Evolutionary conservation across 1,284 basidiomycete genomes (phyloP).

Genomic region (Xanthoconium separans): DNA sequence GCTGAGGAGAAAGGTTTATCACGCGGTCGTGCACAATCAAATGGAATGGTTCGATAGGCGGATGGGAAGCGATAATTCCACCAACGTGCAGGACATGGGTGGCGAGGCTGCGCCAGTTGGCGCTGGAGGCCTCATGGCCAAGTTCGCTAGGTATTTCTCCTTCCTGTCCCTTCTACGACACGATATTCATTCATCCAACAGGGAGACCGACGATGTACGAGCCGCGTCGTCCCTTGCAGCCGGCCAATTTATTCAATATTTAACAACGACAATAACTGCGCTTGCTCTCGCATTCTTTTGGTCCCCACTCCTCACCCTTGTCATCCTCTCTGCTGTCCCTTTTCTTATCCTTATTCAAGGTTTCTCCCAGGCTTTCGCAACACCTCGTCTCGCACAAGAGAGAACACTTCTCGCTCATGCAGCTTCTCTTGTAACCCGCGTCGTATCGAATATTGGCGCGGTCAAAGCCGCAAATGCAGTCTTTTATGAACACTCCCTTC

Average conservation of each 20-base stretch:
- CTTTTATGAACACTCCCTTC: conserved; percentile 53
- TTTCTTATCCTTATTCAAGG: conserved; percentile 74
- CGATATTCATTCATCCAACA: conserved; percentile 34
- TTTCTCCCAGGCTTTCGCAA: conserved; percentile 68
- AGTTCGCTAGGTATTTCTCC: conserved; percentile 77
- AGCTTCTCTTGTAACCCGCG: conserved; percentile 78
- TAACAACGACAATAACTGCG: conserved; percentile 78
- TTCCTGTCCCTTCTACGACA: not conserved
- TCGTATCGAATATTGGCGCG: conserved; percentile 79
- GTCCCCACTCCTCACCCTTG: conserved; percentile 84
- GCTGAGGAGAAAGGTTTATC: conserved; percentile 71
- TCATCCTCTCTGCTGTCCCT: conserved; percentile 91
- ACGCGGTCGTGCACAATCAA: conserved; percentile 66
- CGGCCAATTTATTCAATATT: conserved; percentile 78
- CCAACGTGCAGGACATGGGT: conserved; percentile 39
- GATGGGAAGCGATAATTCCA: conserved; percentile 62
- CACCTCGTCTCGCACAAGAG: conserved; percentile 69
- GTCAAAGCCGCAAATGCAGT: conserved; percentile 96
- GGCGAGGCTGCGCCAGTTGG: conserved; percentile 62
- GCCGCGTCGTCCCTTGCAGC: conserved; percentile 77
- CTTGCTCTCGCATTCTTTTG: conserved; percentile 80
- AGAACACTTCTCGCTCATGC: conserved; percentile 68
- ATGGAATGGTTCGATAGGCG: conserved; percentile 89
- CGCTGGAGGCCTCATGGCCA: conserved; percentile 92
- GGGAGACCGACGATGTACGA: conserved; percentile 94